These are phyloP conservation scores for Calendula officinalis DNA, from an alignment of 129 eudicot species.

Conservation along the genomic window DNA sequence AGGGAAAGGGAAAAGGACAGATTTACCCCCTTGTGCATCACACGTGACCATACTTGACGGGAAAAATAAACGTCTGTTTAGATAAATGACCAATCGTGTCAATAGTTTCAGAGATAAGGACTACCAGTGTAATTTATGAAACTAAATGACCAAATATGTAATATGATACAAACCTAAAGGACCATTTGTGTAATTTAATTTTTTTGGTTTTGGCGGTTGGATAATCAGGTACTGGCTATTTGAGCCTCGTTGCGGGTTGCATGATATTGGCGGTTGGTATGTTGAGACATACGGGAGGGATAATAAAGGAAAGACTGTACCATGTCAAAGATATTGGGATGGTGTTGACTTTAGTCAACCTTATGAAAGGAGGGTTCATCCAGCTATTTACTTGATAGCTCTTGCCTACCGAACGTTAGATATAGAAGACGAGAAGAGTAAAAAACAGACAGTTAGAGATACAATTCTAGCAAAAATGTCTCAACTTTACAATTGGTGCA, in stretches of 20 bases:
- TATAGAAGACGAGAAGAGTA: slow-evolving; percentile 66
- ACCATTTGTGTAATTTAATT: neutral
- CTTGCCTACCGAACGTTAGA: slow-evolving; percentile 95
- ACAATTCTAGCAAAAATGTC: slow-evolving; percentile 47
- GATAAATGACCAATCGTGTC: too few species aligned
- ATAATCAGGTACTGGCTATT: slow-evolving; percentile 80
- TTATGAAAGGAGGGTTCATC: slow-evolving; percentile 87
- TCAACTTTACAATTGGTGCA: slow-evolving; percentile 61
- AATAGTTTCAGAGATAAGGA: too few species aligned
- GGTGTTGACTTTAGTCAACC: slow-evolving; percentile 54
- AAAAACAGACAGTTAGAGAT: slow-evolving; percentile 44
- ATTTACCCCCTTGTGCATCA: too few species aligned
- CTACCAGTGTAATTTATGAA: too few species aligned
- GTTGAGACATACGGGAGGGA: slow-evolving; percentile 88
- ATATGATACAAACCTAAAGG: too few species aligned
- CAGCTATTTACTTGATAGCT: slow-evolving; percentile 88
- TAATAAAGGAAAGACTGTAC: slow-evolving; percentile 59
- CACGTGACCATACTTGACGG: too few species aligned
- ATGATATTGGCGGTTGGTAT: slow-evolving; percentile 98
- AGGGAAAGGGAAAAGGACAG: too few species aligned
- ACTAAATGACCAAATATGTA: too few species aligned
- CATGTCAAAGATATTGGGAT: slow-evolving; percentile 80
- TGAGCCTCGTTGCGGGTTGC: slow-evolving; percentile 91
- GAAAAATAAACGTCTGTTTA: too few species aligned
- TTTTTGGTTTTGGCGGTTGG: too few species aligned